Evolutionary conservation across 768 basidiomycete species (phyloP).

Genomic region (Cytidiella melzeri): DNA sequence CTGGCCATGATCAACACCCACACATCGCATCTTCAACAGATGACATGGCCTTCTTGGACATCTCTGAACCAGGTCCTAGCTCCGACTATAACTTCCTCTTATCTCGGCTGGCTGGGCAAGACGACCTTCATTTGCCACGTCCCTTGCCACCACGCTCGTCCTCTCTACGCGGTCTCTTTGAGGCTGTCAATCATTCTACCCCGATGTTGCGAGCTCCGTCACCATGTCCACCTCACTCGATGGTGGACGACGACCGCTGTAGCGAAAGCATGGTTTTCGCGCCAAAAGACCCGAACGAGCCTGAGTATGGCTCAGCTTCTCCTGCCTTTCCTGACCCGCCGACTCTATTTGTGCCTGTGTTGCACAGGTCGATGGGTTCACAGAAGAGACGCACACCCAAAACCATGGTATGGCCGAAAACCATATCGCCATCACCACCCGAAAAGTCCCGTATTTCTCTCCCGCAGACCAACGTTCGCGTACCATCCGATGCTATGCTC

Average conservation of each 20-base stretch:
- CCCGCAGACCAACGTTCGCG: background rate
- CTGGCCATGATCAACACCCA: background rate
- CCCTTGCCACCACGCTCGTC: slow-evolving; percentile 5
- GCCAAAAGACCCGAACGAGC: background rate
- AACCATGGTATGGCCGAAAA: background rate
- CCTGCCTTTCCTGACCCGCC: background rate
- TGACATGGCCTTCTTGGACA: slow-evolving; percentile 9
- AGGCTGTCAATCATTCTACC: background rate
- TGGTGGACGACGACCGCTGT: background rate
- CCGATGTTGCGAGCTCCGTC: slow-evolving; percentile 5
- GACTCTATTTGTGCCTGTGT: background rate
- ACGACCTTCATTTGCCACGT: background rate
- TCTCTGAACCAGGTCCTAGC: slow-evolving; percentile 8
- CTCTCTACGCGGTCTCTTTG: background rate
- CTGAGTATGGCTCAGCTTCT: slow-evolving; percentile 4
- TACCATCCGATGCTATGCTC: background rate
- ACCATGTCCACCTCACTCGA: background rate
- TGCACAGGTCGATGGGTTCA: background rate
- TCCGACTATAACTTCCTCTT: slow-evolving; percentile 6
- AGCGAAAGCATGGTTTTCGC: slow-evolving; percentile 5
- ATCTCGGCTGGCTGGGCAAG: background rate
- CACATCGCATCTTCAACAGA: slow-evolving; percentile 11
- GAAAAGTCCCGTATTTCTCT: background rate
- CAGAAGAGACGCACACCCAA: background rate
- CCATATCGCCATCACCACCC: background rate